Percentiles rank a stretch among this genome's conserved stretches.
Conservation (phyloP, 495 filamentous ascomycete genomes). For the Parathielavia appendiculata region DNA sequence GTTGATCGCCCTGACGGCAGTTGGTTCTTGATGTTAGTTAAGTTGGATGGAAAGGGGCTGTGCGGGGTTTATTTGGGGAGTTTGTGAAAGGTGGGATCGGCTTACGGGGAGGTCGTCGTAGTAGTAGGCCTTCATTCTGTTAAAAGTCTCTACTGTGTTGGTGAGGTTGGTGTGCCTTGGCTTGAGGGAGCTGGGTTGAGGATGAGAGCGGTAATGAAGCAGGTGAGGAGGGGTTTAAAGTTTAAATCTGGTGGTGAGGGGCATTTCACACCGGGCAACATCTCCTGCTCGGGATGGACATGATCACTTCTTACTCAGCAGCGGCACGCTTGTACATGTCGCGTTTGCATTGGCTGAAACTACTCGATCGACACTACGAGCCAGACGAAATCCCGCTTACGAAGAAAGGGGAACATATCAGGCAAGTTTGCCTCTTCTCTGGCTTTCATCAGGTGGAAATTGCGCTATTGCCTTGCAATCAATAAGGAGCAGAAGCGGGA, state of each 20-base stretch:
- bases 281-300: background rate
- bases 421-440: background rate
- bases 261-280: background rate
- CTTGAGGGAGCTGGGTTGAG: background rate
- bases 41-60: background rate
- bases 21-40: background rate
- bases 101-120: slow-evolving; percentile 75
- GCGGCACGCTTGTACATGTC: slow-evolving; percentile 1
- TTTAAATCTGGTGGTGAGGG: slow-evolving; percentile 19
- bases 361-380: background rate
- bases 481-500: background rate
- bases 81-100: slow-evolving; percentile 11
- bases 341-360: slow-evolving; percentile 4
- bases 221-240: slow-evolving; percentile 6
- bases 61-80: background rate
- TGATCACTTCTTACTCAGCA: background rate
- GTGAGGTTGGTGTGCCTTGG: background rate
- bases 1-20: slow-evolving; percentile 73
- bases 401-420: too few species aligned
- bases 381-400: background rate
- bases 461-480: background rate
- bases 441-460: background rate
- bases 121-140: slow-evolving; percentile 74
- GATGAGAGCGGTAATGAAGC: slow-evolving; percentile 1
- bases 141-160: background rate